Evolutionary conservation across 2,329 filamentous ascomycete species (phyloP).

Genomic region (Cladorrhinum sp.): DNA sequence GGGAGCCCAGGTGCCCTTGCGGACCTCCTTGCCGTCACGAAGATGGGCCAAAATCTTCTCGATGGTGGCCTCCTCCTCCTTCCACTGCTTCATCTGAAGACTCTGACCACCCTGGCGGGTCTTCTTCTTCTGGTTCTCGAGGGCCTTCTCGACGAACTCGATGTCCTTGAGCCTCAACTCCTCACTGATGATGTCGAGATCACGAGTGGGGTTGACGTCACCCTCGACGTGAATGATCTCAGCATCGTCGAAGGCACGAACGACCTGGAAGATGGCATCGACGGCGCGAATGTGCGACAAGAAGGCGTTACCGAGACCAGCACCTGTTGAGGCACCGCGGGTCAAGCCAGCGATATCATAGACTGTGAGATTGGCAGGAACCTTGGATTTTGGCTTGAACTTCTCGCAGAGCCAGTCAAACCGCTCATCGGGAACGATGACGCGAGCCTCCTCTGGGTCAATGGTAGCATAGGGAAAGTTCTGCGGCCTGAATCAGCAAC

Average conservation of each 20-base stretch:
- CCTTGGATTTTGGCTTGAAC: slow-evolving; percentile 95
- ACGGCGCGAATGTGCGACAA: slow-evolving; percentile 97
- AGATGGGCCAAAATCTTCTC: slow-evolving; percentile 84
- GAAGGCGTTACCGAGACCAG: slow-evolving; percentile 96
- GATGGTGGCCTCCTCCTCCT: slow-evolving; percentile 88
- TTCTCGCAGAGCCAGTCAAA: slow-evolving; percentile 95
- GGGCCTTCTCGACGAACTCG: slow-evolving; percentile 94
- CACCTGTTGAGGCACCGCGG: slow-evolving; percentile 92
- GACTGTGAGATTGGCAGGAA: slow-evolving; percentile 96
- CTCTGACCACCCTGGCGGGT: slow-evolving; percentile 91
- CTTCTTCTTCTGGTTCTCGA: slow-evolving; percentile 90
- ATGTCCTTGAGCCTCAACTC: slow-evolving; percentile 98
- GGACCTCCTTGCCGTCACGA: slow-evolving; percentile 86
- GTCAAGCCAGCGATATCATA: slow-evolving; percentile 99
- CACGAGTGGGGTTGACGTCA: slow-evolving; percentile 91
- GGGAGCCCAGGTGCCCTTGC: slow-evolving; percentile 81
- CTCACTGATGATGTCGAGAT: slow-evolving; percentile 94
- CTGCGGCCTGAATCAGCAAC: slow-evolving; percentile 39
- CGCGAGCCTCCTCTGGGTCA: slow-evolving; percentile 95
- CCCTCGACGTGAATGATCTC: slow-evolving; percentile 99
- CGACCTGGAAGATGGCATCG: slow-evolving; percentile 96
- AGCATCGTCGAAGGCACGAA: slow-evolving; percentile 96
- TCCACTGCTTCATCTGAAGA: slow-evolving; percentile 96
- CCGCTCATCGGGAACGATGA: slow-evolving; percentile 92
- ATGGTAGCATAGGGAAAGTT: slow-evolving; percentile 99